Evolutionary conservation across 2,329 filamentous ascomycete species (phyloP), one percentile per base, ranked within the genome.

Genomic region (Aulographum hederae): DNA sequence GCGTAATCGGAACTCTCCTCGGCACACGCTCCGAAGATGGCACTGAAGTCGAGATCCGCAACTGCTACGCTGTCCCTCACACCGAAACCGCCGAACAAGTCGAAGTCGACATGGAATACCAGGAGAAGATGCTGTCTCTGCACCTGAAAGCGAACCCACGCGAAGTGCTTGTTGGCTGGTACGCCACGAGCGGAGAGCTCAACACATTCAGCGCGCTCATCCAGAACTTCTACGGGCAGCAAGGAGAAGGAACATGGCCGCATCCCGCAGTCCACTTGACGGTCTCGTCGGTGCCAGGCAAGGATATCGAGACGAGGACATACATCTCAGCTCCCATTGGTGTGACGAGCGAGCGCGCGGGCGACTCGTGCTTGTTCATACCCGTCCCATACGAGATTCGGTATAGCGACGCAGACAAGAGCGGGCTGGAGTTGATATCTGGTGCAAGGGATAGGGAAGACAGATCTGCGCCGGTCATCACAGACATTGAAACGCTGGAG

Each of bases 21-120:
- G 89, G 89, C 51, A 78, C 77, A 43, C 78, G 89, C 44, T 89
- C 78, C 53, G 89, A 98, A 63, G 89, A 98, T 67, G 89, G 86
- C 56, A 82, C 79, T 52, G 86, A 95, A 57, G 81, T 92, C 49
- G 84, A 92, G 59, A 89, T 98, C 49, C 76, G 82, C 52, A 91
- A 82, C 51, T 86, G 82, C 63, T 98, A 98, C 56, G 89, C 89
- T 44, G 92, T 98, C 50, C 85, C 86, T 43, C 89, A 98, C 65
- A 95, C 86, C 44, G 89, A 98, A 63, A 93, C 86, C 45, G 79
- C 85, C 54, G 89, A 98, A 59, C 89, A 98, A 60, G 89, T 98
- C 48, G 89, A 98, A 60, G 89, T 98, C 41, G 89, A 98, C 54
- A 92, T 98, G 69, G 89, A 98, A 60, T 98, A 95, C 61, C 89